Evolutionary conservation across 2,329 filamentous ascomycete species (phyloP).

Genomic region (Rutstroemia sp.): DNA sequence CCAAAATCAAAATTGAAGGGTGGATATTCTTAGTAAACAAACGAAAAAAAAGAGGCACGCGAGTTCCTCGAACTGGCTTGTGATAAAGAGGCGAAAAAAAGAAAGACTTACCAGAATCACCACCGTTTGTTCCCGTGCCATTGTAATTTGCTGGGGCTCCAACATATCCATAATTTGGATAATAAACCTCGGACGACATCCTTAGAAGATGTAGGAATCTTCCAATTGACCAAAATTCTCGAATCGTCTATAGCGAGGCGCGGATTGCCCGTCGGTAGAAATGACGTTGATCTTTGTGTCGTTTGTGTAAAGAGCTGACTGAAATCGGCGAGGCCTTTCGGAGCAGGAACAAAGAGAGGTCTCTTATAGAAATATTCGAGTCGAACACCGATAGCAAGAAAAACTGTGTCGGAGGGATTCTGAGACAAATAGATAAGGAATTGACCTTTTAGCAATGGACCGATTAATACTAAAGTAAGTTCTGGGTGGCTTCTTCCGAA

Average conservation of each 20-base stretch:
- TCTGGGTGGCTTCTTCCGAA: not conserved
- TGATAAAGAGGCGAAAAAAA: not conserved
- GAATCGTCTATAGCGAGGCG: not conserved
- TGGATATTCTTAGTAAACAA: too few relatives aligned
- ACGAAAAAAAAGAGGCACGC: too few relatives aligned
- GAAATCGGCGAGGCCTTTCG: too few relatives aligned
- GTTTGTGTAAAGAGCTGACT: too few relatives aligned
- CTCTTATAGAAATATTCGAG: too few relatives aligned
- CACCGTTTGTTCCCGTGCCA: constrained; percentile 41
- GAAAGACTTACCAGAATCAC: constrained; percentile 29
- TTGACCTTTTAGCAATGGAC: not conserved
- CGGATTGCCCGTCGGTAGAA: not conserved
- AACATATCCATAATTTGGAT: constrained; percentile 43
- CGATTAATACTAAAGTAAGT: not conserved
- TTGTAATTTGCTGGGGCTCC: constrained; percentile 55
- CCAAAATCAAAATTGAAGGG: too few relatives aligned
- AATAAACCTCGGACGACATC: constrained; percentile 11
- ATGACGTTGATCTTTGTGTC: not conserved
- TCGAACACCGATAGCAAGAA: too few relatives aligned
- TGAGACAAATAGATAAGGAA: not conserved
- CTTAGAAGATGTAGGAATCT: not conserved
- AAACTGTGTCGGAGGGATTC: too few relatives aligned
- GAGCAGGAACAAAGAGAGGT: too few relatives aligned
- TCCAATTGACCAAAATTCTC: constrained; percentile 1
- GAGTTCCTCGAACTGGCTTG: too few relatives aligned